Evolutionary conservation across 176 grass and related monocot genomes (phyloP).

Genomic region (Bolboschoenus planiculmis): DNA sequence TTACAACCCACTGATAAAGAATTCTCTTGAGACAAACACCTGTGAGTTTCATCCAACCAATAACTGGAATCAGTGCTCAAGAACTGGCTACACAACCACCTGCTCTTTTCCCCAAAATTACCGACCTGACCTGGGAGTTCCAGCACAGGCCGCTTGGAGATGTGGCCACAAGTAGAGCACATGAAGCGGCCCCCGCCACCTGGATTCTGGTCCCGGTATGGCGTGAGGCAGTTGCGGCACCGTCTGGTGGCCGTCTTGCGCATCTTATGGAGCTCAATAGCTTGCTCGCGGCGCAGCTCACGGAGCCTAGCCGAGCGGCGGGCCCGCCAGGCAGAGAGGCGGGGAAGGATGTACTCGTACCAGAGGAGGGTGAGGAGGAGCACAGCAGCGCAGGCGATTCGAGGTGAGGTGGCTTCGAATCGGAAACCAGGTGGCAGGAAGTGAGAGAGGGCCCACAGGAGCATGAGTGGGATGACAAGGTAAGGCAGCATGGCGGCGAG

Average conservation of each 20-base stretch:
- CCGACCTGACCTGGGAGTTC: conserved; percentile 36
- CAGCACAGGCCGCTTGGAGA: conserved; percentile 79
- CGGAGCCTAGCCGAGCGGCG: conserved; percentile 73
- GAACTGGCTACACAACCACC: conserved; percentile 77
- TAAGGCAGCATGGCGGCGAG: conserved; percentile 84
- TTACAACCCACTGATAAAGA: background rate
- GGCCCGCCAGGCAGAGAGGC: conserved; percentile 63
- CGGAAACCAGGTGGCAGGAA: conserved; percentile 70
- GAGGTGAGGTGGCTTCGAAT: conserved; percentile 90
- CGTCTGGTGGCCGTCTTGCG: conserved; percentile 73
- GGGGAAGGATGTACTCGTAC: conserved; percentile 90
- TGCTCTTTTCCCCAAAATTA: conserved; percentile 26
- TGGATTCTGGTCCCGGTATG: conserved; percentile 92
- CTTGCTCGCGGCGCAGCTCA: conserved; percentile 56
- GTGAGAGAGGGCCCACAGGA: conserved; percentile 78
- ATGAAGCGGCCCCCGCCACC: conserved; percentile 76
- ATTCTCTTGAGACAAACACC: conserved; percentile 29
- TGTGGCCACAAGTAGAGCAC: conserved; percentile 86
- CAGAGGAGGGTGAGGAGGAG: conserved; percentile 94
- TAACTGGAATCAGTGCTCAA: conserved; percentile 28
- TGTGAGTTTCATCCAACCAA: conserved; percentile 37
- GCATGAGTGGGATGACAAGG: conserved; percentile 78
- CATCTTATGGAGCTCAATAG: conserved; percentile 76
- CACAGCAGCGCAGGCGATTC: conserved; percentile 83
- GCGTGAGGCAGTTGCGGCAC: conserved; percentile 85